Evolutionary conservation across 345 rosid genomes (phyloP).

Genomic region (Gossypium sturtianum): DNA sequence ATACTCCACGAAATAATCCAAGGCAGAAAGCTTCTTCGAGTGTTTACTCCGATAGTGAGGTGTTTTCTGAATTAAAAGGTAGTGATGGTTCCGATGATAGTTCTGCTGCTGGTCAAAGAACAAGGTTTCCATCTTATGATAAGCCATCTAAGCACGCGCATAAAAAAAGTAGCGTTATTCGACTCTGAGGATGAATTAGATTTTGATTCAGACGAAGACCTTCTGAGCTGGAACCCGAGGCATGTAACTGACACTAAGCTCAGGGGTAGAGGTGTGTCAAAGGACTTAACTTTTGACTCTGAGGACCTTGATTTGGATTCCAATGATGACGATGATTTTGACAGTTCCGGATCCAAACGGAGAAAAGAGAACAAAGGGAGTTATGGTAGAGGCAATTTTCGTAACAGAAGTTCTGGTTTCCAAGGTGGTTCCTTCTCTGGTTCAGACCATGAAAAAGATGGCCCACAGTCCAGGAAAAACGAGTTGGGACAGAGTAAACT

Average conservation of each 20-base stretch:
- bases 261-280: slow-evolving; percentile 30
- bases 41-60: slow-evolving; percentile 41
- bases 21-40: slow-evolving; percentile 28
- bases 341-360: slow-evolving; percentile 24
- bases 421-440: slow-evolving; percentile 36
- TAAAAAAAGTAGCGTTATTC: slow-evolving; percentile 27
- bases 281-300: slow-evolving; percentile 58
- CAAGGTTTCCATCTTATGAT: slow-evolving; percentile 17
- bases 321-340: slow-evolving; percentile 44
- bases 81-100: slow-evolving; percentile 20
- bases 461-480: slow-evolving; percentile 20
- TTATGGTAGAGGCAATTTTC: slow-evolving; percentile 27
- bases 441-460: slow-evolving; percentile 18
- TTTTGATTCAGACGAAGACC: slow-evolving; percentile 54
- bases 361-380: slow-evolving; percentile 23
- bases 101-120: slow-evolving; percentile 20
- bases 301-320: slow-evolving; percentile 55
- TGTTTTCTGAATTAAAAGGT: slow-evolving; percentile 39
- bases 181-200: slow-evolving; percentile 31
- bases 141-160: slow-evolving; percentile 30
- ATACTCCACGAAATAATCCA: slow-evolving; percentile 31
- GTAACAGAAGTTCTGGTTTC: slow-evolving; percentile 25
- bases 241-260: slow-evolving; percentile 47
- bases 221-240: slow-evolving; percentile 67
- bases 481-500: slow-evolving; percentile 24